Conservation (phyloP, 768 basidiomycete species). For the Suillus americanus region DNA sequence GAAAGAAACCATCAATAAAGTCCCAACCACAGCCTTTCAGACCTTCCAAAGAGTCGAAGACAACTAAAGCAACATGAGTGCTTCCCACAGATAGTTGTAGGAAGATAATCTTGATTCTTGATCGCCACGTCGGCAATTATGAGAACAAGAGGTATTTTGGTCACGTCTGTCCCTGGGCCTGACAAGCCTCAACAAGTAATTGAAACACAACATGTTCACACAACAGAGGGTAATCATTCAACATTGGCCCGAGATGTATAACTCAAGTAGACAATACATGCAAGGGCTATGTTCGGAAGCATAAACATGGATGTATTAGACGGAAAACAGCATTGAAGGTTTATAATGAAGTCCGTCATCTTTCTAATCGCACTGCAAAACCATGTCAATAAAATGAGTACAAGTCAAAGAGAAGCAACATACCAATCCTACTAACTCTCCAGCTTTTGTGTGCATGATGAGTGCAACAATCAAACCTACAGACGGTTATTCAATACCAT, state of each 20-base stretch:
- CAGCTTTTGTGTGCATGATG: slow-evolving; percentile 86
- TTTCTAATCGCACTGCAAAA: slow-evolving; percentile 21
- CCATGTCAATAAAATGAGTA: neutral
- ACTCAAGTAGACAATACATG: neutral
- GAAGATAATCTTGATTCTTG: neutral
- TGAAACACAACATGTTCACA: neutral
- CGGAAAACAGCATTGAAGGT: slow-evolving; percentile 8
- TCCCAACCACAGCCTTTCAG: neutral
- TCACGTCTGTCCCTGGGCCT: neutral
- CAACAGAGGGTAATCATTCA: neutral
- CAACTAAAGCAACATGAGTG: neutral
- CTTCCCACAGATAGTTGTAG: neutral
- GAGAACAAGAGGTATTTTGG: neutral
- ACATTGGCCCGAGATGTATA: neutral
- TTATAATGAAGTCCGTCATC: slow-evolving; percentile 11
- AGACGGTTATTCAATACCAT: neutral
- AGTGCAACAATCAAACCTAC: slow-evolving; percentile 87
- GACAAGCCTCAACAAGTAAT: neutral
- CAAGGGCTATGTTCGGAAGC: neutral
- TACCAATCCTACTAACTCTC: slow-evolving; percentile 22
- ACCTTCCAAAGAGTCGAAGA: neutral
- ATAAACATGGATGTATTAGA: slow-evolving; percentile 9
- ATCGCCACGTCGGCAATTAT: neutral
- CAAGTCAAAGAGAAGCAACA: neutral
- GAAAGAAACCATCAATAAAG: slow-evolving; percentile 19